A percentile compares a stretch with the other conserved stretches of the same genome.
Conservation (phyloP, 169 alveolate genomes). For the Amoebophrya sp. region DNA sequence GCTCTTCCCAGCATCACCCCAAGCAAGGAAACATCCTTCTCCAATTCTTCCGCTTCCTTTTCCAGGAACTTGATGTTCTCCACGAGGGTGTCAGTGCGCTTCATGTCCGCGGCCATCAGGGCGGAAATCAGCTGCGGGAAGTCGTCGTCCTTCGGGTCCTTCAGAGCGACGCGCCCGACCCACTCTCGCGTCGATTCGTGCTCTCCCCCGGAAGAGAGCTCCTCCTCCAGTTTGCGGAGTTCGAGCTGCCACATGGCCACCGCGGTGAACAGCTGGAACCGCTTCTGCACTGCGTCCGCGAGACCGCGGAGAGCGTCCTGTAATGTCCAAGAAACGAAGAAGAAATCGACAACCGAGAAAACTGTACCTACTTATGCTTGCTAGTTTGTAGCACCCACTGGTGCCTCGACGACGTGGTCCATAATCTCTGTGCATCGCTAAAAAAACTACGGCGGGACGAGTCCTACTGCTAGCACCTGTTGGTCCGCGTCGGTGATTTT, state of each 20-base stretch:
- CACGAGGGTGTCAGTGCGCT: neutral
- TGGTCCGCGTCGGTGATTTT: neutral
- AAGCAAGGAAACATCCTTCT: neutral
- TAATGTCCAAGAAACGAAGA: too few relatives aligned
- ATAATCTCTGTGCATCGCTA: too few relatives aligned
- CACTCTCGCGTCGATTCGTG: too few relatives aligned
- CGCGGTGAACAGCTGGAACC: constrained; percentile 2
- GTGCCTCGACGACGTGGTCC: too few relatives aligned
- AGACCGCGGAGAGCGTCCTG: too few relatives aligned
- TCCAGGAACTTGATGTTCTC: neutral
- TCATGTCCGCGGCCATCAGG: neutral
- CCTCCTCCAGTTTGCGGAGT: neutral
- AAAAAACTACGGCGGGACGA: too few relatives aligned
- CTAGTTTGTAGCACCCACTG: too few relatives aligned
- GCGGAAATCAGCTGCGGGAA: neutral
- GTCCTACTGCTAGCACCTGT: neutral
- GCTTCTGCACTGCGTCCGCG: neutral
- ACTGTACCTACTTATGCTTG: too few relatives aligned
- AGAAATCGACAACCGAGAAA: too few relatives aligned
- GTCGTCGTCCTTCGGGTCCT: too few relatives aligned
- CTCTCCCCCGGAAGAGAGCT: too few relatives aligned
- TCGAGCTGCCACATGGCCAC: neutral
- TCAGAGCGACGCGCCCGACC: too few relatives aligned
- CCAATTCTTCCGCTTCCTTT: neutral
- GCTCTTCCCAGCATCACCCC: neutral